Percentiles rank a stretch among this genome's conserved stretches.
These are phyloP conservation scores for Phialophora macrospora DNA, from an alignment of 2,329 filamentous ascomycete species.

Conservation along the genomic window DNA sequence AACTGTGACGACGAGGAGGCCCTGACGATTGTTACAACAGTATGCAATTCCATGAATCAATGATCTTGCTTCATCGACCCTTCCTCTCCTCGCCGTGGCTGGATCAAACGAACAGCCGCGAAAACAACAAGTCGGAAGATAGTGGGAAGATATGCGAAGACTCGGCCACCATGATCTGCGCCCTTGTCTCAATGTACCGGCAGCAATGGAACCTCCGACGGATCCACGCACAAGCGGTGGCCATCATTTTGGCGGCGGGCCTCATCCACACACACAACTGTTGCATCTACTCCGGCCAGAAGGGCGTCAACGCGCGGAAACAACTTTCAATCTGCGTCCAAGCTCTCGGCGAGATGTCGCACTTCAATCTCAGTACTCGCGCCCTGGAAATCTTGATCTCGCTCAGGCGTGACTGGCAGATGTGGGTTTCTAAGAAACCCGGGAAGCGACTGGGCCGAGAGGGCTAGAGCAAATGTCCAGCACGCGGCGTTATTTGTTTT, in stretches of 20 bases:
- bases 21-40: background rate
- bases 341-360: constrained; percentile 31
- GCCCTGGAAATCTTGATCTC: constrained; percentile 30
- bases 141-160: constrained; percentile 13
- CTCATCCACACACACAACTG: constrained; percentile 16
- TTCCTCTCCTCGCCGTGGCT: constrained; percentile 1
- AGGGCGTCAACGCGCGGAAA: constrained; percentile 47
- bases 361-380: constrained; percentile 30
- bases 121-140: background rate
- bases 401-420: constrained; percentile 14
- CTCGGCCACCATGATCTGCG: constrained; percentile 13
- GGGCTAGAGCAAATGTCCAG: too few relatives aligned
- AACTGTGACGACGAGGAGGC: too few relatives aligned
- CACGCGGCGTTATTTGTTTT: too few relatives aligned
- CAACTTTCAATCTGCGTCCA: constrained; percentile 42
- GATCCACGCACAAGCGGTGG: constrained; percentile 19
- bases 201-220: constrained; percentile 4
- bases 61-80: constrained; percentile 15
- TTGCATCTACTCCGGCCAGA: constrained; percentile 30
- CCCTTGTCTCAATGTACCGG: constrained; percentile 9
- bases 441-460: too few relatives aligned
- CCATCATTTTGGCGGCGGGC: constrained; percentile 11
- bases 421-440: too few relatives aligned
- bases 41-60: constrained; percentile 9
- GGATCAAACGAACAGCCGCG: background rate